Evolutionary conservation across 2,329 filamentous ascomycete genomes (phyloP).

Genomic region (Talaromyces sp.): DNA sequence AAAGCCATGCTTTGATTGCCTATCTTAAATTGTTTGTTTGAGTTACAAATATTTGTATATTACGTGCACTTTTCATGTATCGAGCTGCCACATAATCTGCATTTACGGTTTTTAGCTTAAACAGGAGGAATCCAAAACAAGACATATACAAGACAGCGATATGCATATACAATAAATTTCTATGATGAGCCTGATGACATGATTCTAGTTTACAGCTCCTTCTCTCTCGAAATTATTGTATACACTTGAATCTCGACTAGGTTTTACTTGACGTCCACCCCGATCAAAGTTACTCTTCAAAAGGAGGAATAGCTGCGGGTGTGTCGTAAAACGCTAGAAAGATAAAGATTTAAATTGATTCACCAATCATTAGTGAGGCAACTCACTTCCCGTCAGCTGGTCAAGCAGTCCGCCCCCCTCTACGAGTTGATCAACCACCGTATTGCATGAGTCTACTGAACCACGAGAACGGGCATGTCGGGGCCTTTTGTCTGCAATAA

Average conservation of each 20-base stretch:
- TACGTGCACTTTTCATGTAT: neutral
- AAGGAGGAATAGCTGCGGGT: no score
- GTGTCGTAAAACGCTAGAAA: neutral
- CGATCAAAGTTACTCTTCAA: neutral
- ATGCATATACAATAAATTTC: neutral
- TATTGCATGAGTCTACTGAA: neutral
- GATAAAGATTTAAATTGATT: neutral
- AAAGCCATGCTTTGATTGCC: slow-evolving; percentile 68
- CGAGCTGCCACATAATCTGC: neutral
- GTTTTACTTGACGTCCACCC: neutral
- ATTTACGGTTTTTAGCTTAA: neutral
- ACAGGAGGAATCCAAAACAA: neutral
- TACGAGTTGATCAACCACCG: neutral
- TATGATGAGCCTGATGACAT: neutral
- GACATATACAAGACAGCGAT: neutral
- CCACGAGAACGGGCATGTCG: neutral
- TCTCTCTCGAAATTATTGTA: no score
- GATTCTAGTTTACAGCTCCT: no score
- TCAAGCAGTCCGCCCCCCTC: neutral
- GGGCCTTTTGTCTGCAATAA: neutral
- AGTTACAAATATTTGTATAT: neutral
- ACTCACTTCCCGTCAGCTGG: neutral
- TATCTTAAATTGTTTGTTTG: neutral
- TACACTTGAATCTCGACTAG: neutral
- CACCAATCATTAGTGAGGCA: neutral